Evolutionary conservation across 768 basidiomycete genomes (phyloP).

Genomic region (Obba rivulosa): DNA sequence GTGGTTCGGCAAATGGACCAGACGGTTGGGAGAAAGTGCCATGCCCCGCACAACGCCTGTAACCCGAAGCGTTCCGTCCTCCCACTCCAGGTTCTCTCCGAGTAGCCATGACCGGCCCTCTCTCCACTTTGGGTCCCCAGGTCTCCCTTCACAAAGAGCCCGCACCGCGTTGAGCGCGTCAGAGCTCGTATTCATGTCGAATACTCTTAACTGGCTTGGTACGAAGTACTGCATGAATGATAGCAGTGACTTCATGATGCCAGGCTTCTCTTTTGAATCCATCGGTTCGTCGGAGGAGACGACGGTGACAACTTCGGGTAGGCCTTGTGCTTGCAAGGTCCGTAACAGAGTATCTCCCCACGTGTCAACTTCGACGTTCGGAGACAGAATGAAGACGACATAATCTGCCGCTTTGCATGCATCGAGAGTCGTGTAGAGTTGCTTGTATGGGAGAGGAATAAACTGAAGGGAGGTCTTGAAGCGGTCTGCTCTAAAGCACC

Average conservation of each 20-base stretch:
- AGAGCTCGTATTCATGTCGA: slow-evolving; percentile 58
- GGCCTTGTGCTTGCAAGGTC: slow-evolving; percentile 84
- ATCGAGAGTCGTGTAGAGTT: slow-evolving; percentile 75
- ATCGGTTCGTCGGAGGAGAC: slow-evolving; percentile 45
- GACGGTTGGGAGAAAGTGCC: slow-evolving; percentile 70
- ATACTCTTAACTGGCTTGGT: slow-evolving; percentile 71
- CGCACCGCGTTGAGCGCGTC: slow-evolving; percentile 73
- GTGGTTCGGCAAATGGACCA: slow-evolving; percentile 81
- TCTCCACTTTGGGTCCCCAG: slow-evolving; percentile 75
- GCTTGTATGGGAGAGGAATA: slow-evolving; percentile 65
- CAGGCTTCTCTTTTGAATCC: slow-evolving; percentile 58
- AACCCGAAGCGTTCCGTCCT: slow-evolving; percentile 63
- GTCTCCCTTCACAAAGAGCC: slow-evolving; percentile 79
- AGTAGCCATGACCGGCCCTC: slow-evolving; percentile 76
- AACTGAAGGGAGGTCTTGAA: slow-evolving; percentile 93
- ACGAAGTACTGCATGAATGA: slow-evolving; percentile 97
- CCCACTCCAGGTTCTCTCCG: slow-evolving; percentile 59
- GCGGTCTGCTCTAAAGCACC: slow-evolving; percentile 62
- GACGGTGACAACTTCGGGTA: slow-evolving; percentile 77
- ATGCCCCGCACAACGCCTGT: slow-evolving; percentile 85
- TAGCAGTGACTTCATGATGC: slow-evolving; percentile 79
- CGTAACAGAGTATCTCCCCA: slow-evolving; percentile 89
- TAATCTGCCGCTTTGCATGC: slow-evolving; percentile 88
- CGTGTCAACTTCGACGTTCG: slow-evolving; percentile 71
- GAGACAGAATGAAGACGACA: slow-evolving; percentile 78